Evolutionary conservation across 2,329 filamentous ascomycete genomes (phyloP), one percentile per base, ranked within the genome.

Genomic region (Alternaria brassicae): DNA sequence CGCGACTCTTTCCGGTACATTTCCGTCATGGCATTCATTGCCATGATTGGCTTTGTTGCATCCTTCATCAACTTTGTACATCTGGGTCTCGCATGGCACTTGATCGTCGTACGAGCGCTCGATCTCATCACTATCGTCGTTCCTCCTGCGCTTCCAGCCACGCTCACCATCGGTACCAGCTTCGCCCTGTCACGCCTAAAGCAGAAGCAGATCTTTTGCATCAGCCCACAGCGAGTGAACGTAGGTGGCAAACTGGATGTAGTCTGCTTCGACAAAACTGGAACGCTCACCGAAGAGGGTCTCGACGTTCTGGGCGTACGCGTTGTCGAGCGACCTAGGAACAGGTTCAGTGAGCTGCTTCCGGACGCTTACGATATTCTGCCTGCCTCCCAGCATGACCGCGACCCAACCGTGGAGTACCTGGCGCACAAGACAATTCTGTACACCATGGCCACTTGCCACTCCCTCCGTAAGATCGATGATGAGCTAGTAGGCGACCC

Each of bases 71-170:
- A 99, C 77, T 99, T 99, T 75, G 81, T 99, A 53, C 88, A 91
- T 39, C 84, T 99, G 13, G 88, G 87, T 50, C 82, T 99, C 49
- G 88, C 89, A 21, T 96, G 92, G 91, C 91, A 96, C 77, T 81
- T 97, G 48, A 97, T 99, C 62, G 86, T 99, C 62, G 89, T 98
- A 21, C 88, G 95, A 69, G 95, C 95, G 0, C 83, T 99, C 44
- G 95, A 99, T 81, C 80, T 99, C 56, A 97, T 99, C 70, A 99
- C 95, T 1, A 99, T 99, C 63, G 93, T 98, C 9, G 95, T 99
- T 0, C 95, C 95, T 15, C 95, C 95, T 17, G 95, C 95, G 8
- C 83, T 99, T 6, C 96, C 95, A 0, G 95, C 95, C 2, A 99
- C 95, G 0, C 83, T 99, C 47, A 97, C 93, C 0, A 99, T 99